Percentiles rank a stretch among this genome's conserved stretches.
Conservation (phyloP, 2,329 filamentous ascomycete genomes). For the Pseudogymnoascus sp. region DNA sequence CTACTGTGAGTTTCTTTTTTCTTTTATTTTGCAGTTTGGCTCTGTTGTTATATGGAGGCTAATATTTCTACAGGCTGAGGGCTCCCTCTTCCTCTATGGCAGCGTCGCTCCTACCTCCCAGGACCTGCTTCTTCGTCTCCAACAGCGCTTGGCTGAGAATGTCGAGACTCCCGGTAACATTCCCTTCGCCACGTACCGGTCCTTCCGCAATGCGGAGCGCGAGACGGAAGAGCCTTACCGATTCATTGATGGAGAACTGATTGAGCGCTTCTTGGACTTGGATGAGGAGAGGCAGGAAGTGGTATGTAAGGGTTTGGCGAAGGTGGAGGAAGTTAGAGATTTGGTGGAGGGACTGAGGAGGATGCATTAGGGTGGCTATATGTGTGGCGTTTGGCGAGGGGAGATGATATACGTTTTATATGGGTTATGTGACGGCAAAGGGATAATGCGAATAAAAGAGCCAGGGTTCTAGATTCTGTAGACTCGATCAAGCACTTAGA, state of each 20-base stretch:
- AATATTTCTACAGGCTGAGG: conserved; percentile 61
- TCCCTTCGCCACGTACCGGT: conserved; percentile 72
- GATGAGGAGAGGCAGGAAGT: conserved; percentile 49
- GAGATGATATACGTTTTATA: not conserved
- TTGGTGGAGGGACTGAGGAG: conserved; percentile 56
- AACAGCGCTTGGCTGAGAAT: conserved; percentile 59
- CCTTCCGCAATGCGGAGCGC: conserved; percentile 66
- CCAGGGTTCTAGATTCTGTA: not conserved
- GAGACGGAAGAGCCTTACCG: conserved; percentile 70
- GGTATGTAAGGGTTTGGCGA: conserved; percentile 49
- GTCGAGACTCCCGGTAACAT: conserved; percentile 66
- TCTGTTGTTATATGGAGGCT: conserved; percentile 12
- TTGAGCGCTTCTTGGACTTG: conserved; percentile 76
- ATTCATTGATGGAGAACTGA: conserved; percentile 86
- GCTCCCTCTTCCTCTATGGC: conserved; percentile 83
- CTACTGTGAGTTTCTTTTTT: conserved; percentile 57
- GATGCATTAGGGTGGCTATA: conserved; percentile 41
- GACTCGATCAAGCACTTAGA: not conserved
- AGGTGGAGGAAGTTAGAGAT: conserved; percentile 55
- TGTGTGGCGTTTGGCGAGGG: not conserved
- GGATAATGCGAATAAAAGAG: not conserved
- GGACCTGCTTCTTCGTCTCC: conserved; percentile 76
- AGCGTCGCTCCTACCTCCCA: conserved; percentile 65
- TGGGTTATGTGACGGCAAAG: not conserved
- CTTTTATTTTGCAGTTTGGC: not conserved